phyloP scores from a whole-genome alignment of 129 eudicot species.

The Chrysanthemum makinoi region DNA sequence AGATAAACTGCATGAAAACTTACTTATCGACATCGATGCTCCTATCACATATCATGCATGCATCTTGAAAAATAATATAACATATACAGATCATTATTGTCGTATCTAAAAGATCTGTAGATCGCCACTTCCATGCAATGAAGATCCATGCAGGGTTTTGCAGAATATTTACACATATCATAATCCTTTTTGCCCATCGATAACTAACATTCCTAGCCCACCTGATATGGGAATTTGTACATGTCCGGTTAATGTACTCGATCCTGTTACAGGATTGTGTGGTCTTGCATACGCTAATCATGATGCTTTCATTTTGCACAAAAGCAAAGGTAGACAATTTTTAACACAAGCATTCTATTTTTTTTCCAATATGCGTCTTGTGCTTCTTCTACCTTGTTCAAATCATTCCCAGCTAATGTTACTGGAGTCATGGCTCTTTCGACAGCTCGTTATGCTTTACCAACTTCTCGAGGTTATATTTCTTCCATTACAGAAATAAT shows the following conservation, averaged over 20 bases:
- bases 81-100: background rate
- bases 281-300: conserved; percentile 27
- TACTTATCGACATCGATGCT: conserved; percentile 12
- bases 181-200: conserved; percentile 19
- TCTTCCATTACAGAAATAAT: conserved; percentile 18
- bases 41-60: conserved; percentile 5
- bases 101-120: background rate
- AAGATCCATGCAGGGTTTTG: conserved; percentile 5
- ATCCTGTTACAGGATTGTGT: conserved; percentile 42
- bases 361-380: conserved; percentile 25
- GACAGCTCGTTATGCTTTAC: conserved; percentile 29
- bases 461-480: conserved; percentile 19
- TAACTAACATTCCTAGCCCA: conserved; percentile 1
- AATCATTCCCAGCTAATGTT: conserved; percentile 34
- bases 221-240: conserved; percentile 21
- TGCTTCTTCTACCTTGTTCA: conserved; percentile 29
- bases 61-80: background rate
- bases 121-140: background rate
- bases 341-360: background rate
- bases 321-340: conserved; percentile 34
- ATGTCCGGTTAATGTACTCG: conserved; percentile 36
- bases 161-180: background rate
- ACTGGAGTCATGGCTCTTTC: conserved; percentile 51
- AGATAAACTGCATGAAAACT: background rate
- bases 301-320: conserved; percentile 17